phyloP scores from a whole-genome alignment of 495 filamentous ascomycete genomes.

The Penicillium longicatenatum region DNA sequence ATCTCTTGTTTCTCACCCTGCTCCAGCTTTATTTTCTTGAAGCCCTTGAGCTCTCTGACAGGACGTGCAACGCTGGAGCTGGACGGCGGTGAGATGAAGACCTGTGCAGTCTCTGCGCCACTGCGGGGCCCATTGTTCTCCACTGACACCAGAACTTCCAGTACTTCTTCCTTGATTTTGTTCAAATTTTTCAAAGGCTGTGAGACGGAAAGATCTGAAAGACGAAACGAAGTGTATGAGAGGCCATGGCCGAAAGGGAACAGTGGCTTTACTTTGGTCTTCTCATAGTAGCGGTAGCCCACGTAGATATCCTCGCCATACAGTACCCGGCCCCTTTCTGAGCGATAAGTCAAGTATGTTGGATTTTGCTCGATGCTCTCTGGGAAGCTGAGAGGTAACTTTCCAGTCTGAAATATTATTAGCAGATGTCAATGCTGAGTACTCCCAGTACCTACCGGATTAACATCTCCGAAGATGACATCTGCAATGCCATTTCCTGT shows the following conservation, averaged over 20 bases:
- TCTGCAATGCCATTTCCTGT: conserved; percentile 57
- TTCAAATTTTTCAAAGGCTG: not conserved
- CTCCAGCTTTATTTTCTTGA: conserved; percentile 20
- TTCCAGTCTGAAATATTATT: conserved; percentile 36
- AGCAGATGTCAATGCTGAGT: not conserved
- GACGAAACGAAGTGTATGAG: conserved; percentile 65
- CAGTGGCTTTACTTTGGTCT: conserved; percentile 51
- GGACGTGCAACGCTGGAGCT: conserved; percentile 15
- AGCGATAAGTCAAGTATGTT: conserved; percentile 69
- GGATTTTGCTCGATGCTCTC: conserved; percentile 64
- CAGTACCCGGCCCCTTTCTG: conserved; percentile 69
- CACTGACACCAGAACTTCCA: not conserved
- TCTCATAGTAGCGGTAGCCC: conserved; percentile 50
- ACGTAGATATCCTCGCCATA: conserved; percentile 70
- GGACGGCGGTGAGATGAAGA: not conserved
- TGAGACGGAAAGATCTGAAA: conserved; percentile 34
- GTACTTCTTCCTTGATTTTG: not conserved
- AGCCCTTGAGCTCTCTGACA: conserved; percentile 26
- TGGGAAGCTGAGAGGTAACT: conserved; percentile 63
- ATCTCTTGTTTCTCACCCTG: conserved; percentile 1
- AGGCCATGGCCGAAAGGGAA: conserved; percentile 72
- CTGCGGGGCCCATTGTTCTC: not conserved
- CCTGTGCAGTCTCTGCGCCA: not conserved
- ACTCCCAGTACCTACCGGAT: conserved; percentile 30
- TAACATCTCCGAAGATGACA: conserved; percentile 61